Evolutionary conservation across 2,329 filamentous ascomycete genomes (phyloP).

Genomic region (Pseudogymnoascus sp.): DNA sequence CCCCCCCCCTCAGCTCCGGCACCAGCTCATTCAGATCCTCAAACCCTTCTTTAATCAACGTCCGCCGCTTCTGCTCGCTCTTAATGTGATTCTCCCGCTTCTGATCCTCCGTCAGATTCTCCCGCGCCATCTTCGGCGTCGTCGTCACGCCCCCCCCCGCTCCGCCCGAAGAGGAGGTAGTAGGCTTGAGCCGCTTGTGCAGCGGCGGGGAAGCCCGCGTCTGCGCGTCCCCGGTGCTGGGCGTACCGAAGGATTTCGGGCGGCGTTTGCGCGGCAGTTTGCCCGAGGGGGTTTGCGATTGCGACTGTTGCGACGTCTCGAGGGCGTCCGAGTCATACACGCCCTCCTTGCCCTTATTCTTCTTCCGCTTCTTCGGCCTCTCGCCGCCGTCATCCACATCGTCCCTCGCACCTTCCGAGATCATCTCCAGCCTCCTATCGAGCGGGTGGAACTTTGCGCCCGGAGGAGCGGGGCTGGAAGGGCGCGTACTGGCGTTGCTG

Average conservation of each 20-base stretch:
- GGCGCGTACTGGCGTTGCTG: constrained; percentile 51
- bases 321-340: constrained; percentile 34
- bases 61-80: constrained; percentile 79
- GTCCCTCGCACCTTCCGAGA: constrained; percentile 21
- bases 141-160: too few species aligned
- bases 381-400: constrained; percentile 30
- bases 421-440: constrained; percentile 19
- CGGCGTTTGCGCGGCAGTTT: constrained; percentile 25
- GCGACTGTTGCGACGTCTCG: too few species aligned
- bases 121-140: constrained; percentile 47
- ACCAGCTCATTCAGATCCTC: constrained; percentile 71
- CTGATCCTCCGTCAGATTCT: constrained; percentile 66
- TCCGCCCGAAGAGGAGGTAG: too few species aligned
- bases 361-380: constrained; percentile 44
- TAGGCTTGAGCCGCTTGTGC: too few species aligned
- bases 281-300: constrained; percentile 26
- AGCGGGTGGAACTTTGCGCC: too few species aligned
- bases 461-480: too few species aligned
- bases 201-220: too few species aligned
- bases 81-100: constrained; percentile 81
- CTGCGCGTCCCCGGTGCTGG: too few species aligned
- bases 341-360: constrained; percentile 43
- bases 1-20: constrained; percentile 63
- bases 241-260: constrained; percentile 22
- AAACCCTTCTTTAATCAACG: constrained; percentile 71